Percentiles rank a stretch among this genome's conserved stretches.
Evolutionary conservation across 2,329 filamentous ascomycete species (phyloP).

Genomic region (Arachnomyces sp.): DNA sequence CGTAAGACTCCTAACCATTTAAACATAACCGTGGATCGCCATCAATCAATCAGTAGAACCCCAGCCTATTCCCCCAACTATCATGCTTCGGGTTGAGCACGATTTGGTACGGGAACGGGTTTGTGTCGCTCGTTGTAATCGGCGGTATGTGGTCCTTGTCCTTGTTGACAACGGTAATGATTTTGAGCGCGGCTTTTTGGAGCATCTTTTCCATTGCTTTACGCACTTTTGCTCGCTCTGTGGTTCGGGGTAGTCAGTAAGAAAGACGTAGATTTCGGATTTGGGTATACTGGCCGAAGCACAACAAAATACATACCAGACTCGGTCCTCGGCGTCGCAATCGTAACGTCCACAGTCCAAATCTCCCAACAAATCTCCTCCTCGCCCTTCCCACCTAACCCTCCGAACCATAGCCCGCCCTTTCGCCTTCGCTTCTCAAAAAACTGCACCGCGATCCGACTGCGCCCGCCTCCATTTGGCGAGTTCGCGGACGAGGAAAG

Average conservation of each 20-base stretch:
- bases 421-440: conserved; percentile 86
- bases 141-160: conserved; percentile 96
- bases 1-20: too few species aligned
- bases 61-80: conserved; percentile 71
- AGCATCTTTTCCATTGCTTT: conserved; percentile 86
- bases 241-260: conserved; percentile 1
- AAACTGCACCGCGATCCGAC: conserved; percentile 81
- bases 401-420: conserved; percentile 61
- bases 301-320: conserved; percentile 54
- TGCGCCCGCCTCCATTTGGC: conserved; percentile 55
- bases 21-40: background rate
- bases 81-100: conserved; percentile 75
- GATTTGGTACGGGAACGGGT: conserved; percentile 94
- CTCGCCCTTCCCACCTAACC: conserved; percentile 55
- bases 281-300: conserved; percentile 3
- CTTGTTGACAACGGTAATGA: conserved; percentile 75
- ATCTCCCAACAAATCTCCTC: conserved; percentile 96
- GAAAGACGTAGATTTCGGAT: conserved; percentile 3
- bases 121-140: conserved; percentile 83
- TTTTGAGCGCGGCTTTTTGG: conserved; percentile 79
- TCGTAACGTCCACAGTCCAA: conserved; percentile 90
- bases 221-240: conserved; percentile 81
- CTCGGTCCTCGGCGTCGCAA: conserved; percentile 82
- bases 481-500: conserved; percentile 54
- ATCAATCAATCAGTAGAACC: conserved; percentile 52